Base-by-base conservation (phyloP, 441 rosid species). In the Theobroma grandiflorum region DNA sequence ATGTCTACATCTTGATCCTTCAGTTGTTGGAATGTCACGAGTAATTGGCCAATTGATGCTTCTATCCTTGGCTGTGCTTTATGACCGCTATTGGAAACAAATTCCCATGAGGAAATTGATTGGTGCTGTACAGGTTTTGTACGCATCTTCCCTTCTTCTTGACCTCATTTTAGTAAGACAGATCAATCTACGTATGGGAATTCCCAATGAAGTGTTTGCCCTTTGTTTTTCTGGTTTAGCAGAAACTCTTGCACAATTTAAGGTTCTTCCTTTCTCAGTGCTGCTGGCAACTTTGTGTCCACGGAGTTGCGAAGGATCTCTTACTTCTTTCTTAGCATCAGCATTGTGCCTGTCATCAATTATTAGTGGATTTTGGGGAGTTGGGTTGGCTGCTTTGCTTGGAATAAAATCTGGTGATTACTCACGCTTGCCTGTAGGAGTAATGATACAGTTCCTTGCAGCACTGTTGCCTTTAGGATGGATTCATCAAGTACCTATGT, bases 241-340 rank as follows among this genome's bases (percentile, higher is more conserved):
- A 0, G 98, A 95, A 83, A 80, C 84, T 14, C 75, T 91, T 0
- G 93, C 95, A 7, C 98, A 95, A 77, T 95, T 95, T 47, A 93
- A 92, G 89, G 84, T 92, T 76, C 93, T 95, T 52, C 97, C 98
- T 0, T 95, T 92, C 63, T 84, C 89, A 8, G 89, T 92, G 47
- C 79, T 89, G 38, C 78, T 93, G 64, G 95, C 87, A 2, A 90
- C 84, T 78, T 82, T 91, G 81, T 94, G 98, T 77, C 98, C 97
- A 0, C 85, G 68, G 79, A 97, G 98, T 4, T 94, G 91, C 72
- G 97, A 91, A 88, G 98, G 97, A 80, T 91, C 98, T 16, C 85
- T 94, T 42, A 90, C 90, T 42, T 93, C 98, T 40, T 94, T 94
- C 83, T 72, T 92, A 64, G 96, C 97, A 42, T 91, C 98, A 2